Percentiles rank a stretch among this genome's conserved stretches.
These are phyloP conservation scores for Coix lacrymajobi DNA, from an alignment of 176 grass and related monocot genomes.

Conservation along the genomic window DNA sequence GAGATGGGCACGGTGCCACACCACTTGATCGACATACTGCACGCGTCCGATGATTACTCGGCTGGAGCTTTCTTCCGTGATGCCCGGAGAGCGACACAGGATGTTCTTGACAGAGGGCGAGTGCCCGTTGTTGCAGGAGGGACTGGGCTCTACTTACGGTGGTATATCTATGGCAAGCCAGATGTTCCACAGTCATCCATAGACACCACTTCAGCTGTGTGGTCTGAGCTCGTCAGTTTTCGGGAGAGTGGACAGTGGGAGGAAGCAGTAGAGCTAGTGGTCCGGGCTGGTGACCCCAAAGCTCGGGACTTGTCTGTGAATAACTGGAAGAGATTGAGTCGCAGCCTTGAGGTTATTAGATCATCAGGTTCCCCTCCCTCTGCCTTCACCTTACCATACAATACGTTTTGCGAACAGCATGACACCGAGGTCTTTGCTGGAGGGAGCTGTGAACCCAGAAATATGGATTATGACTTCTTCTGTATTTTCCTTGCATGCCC, in stretches of 20 bases:
- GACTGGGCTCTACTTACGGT: constrained; percentile 70
- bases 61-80: constrained; percentile 63
- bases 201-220: constrained; percentile 29
- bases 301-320: constrained; percentile 47
- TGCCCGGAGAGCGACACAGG: constrained; percentile 42
- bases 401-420: neutral
- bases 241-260: constrained; percentile 52
- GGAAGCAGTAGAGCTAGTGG: constrained; percentile 61
- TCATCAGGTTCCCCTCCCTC: neutral
- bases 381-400: neutral
- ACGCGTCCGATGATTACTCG: constrained; percentile 62
- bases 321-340: constrained; percentile 42
- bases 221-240: constrained; percentile 45
- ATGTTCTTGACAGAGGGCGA: constrained; percentile 35
- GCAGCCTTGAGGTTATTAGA: neutral
- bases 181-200: constrained; percentile 51
- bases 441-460: neutral
- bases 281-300: constrained; percentile 57
- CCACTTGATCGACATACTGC: constrained; percentile 59
- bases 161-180: constrained; percentile 87
- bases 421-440: neutral
- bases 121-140: constrained; percentile 66
- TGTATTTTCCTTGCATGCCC: neutral
- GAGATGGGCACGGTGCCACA: constrained; percentile 50
- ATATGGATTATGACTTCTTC: neutral